Evolutionary conservation across 2,329 filamentous ascomycete genomes (phyloP), one percentile per base, ranked within the genome.

Genomic region (Paraconiothyrium brasiliense): DNA sequence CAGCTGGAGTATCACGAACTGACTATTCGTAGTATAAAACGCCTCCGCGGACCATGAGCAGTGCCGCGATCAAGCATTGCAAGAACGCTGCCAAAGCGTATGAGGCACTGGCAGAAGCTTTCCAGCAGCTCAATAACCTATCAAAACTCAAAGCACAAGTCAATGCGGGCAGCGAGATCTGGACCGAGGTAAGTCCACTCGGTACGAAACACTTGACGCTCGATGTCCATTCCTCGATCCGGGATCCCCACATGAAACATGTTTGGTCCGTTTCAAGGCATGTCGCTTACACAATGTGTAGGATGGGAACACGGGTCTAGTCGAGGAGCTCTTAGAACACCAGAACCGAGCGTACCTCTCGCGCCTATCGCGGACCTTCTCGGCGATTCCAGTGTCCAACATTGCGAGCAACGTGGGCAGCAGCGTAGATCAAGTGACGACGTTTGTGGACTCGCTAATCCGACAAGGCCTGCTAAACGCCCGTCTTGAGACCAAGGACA

Each of bases 331-430:
- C 11, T 76, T 90, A 43, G 81, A 85, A 22, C 88, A 91, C 10
- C 92, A 94, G 73, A 88, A 91, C 68, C 88, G 89, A 69, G 93
- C 90, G 81, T 89, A 91, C 62, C 87, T 98, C 60, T 83, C 90
- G 37, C 88, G 88, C 61, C 83, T 98, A 30, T 88, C 89, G 48
- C 85, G 87, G 56, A 89, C 92, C 3, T 97, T 94, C 73, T 84
- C 85, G 35, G 86, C 88, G 6, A 80, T 90, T 37, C 84, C 86
- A 4, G 79, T 90, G 10, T 77, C 81, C 5, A 84, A 84, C 52
- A 84, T 89, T 32, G 80, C 85, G 0, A 78, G 77, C 32, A 82
- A 84, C 20, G 76, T 89, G 27, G 81, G 83, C 9, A 78, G 82
- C 16, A 78, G 82, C n/a, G 71, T 82, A 0, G 81, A 85, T 4